Percentiles rank a stretch among this genome's conserved stretches.
Conservation (phyloP, 768 basidiomycete genomes). For the Lactarius hatsudake region DNA sequence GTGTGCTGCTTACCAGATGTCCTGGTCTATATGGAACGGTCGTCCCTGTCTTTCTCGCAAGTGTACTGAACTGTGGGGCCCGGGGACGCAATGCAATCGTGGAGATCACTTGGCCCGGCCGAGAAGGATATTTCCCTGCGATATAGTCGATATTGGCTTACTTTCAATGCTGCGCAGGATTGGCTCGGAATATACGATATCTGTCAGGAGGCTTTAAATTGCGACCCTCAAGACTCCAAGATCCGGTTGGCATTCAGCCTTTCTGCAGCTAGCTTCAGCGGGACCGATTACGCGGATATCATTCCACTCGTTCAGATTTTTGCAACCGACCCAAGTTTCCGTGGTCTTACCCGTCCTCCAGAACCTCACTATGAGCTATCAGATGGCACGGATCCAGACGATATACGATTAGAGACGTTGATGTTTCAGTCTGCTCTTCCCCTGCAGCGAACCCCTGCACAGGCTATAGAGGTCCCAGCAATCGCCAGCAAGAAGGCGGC, state of each 20-base stretch:
- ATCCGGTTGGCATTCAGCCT: conserved; percentile 6
- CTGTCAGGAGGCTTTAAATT: background rate
- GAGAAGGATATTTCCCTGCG: background rate
- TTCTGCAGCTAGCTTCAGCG: conserved; percentile 1
- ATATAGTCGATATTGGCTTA: conserved; percentile 16
- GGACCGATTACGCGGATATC: background rate
- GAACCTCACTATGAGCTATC: background rate
- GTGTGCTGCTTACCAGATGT: background rate
- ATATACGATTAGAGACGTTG: background rate
- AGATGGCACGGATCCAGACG: background rate
- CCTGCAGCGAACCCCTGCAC: background rate
- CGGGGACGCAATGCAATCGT: background rate
- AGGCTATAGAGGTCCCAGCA: background rate
- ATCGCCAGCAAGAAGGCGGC: background rate
- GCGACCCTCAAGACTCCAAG: background rate
- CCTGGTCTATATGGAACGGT: background rate
- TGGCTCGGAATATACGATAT: conserved; percentile 1
- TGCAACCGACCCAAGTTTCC: background rate
- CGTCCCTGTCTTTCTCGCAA: background rate
- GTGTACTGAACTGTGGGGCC: background rate
- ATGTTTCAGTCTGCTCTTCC: background rate
- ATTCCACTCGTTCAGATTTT: background rate
- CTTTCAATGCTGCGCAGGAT: conserved; percentile 5
- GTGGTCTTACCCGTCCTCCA: background rate
- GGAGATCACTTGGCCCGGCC: conserved; percentile 9